Evolutionary conservation across 2,329 filamentous ascomycete genomes (phyloP).

Genomic region (Amauroascus verrucosus): DNA sequence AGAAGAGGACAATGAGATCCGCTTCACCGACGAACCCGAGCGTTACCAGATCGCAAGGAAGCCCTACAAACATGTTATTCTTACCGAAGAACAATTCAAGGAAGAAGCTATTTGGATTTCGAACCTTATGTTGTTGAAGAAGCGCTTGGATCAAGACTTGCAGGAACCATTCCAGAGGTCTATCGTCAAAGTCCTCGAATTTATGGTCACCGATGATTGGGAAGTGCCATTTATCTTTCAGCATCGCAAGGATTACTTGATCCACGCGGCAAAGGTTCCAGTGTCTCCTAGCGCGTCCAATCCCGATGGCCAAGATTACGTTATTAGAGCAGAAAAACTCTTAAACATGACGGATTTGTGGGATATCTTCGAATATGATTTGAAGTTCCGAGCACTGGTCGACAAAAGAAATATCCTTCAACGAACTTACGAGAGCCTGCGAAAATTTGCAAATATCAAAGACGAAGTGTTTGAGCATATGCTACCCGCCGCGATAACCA

Average conservation of each 20-base stretch:
- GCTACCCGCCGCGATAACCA: slow-evolving; percentile 66
- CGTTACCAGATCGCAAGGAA: slow-evolving; percentile 87
- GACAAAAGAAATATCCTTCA: slow-evolving; percentile 85
- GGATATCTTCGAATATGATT: slow-evolving; percentile 87
- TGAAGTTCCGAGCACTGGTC: slow-evolving; percentile 85
- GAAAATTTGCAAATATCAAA: slow-evolving; percentile 52
- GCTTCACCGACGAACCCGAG: slow-evolving; percentile 80
- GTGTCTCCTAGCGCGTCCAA: slow-evolving; percentile 55
- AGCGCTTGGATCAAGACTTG: slow-evolving; percentile 60
- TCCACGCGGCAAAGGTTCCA: slow-evolving; percentile 67
- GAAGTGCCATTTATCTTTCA: slow-evolving; percentile 98
- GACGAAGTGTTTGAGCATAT: slow-evolving; percentile 74
- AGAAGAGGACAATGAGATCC: slow-evolving; percentile 86
- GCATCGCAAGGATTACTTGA: slow-evolving; percentile 94
- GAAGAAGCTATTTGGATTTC: slow-evolving; percentile 92
- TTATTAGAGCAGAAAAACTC: slow-evolving; percentile 71
- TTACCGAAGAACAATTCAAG: slow-evolving; percentile 73
- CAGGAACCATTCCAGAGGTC: slow-evolving; percentile 76
- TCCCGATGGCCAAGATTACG: slow-evolving; percentile 60
- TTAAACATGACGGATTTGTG: slow-evolving; percentile 88
- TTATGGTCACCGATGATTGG: slow-evolving; percentile 86
- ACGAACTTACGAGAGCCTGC: slow-evolving; percentile 65
- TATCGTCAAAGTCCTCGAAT: slow-evolving; percentile 84
- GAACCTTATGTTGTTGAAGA: slow-evolving; percentile 79
- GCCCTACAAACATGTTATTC: slow-evolving; percentile 70